phyloP scores from a whole-genome alignment of 2,329 filamentous ascomycete genomes.

The Massarina eburnea region DNA sequence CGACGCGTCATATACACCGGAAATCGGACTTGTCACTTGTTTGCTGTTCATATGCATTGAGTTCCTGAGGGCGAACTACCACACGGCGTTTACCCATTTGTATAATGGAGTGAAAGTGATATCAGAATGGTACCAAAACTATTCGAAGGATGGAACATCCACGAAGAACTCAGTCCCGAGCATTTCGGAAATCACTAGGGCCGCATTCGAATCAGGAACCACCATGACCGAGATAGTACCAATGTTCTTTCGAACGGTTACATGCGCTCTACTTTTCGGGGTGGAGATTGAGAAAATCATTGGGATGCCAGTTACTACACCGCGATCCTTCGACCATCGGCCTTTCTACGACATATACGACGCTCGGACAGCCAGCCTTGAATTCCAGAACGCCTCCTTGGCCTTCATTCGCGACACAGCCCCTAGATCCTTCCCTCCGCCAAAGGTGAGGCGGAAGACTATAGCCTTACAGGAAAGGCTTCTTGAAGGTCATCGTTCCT shows the following conservation, averaged over 20 bases:
- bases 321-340: background rate
- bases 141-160: background rate
- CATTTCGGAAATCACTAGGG: background rate
- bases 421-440: background rate
- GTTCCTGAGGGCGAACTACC: slow-evolving; percentile 46
- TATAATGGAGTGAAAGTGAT: slow-evolving; percentile 47
- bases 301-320: background rate
- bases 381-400: slow-evolving; percentile 11
- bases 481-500: slow-evolving; percentile 9
- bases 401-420: background rate
- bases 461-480: slow-evolving; percentile 4
- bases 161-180: background rate
- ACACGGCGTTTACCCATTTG: slow-evolving; percentile 46
- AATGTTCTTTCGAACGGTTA: slow-evolving; percentile 12
- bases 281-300: slow-evolving; percentile 6
- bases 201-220: background rate
- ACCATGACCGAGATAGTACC: slow-evolving; percentile 11
- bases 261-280: slow-evolving; percentile 11
- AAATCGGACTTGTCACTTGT: slow-evolving; percentile 46
- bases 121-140: slow-evolving; percentile 1
- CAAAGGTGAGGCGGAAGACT: slow-evolving; percentile 1
- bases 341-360: slow-evolving; percentile 11
- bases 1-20: slow-evolving; percentile 34
- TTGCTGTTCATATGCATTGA: slow-evolving; percentile 50
- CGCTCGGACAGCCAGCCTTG: slow-evolving; percentile 6